Evolutionary conservation across 495 filamentous ascomycete genomes (phyloP).

Genomic region (Penicillium lagena): DNA sequence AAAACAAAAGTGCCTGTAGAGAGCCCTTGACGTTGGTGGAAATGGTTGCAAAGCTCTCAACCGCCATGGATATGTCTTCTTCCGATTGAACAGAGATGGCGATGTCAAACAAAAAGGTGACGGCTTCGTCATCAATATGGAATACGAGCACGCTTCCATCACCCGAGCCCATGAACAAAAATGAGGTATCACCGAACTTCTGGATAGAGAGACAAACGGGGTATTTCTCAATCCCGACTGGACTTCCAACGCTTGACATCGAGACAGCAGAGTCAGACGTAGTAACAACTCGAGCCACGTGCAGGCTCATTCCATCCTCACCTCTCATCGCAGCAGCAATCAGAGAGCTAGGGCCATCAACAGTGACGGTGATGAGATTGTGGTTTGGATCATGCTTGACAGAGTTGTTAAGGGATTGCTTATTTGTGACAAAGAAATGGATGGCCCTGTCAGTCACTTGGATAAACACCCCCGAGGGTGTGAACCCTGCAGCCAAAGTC

Average conservation of each 20-base stretch:
- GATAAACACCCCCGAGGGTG: constrained; percentile 32
- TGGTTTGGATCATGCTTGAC: constrained; percentile 12
- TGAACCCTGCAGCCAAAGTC: constrained; percentile 49
- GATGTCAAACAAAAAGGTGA: constrained; percentile 14
- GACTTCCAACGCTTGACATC: constrained; percentile 4
- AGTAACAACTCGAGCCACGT: constrained; percentile 11
- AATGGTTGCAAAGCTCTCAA: constrained; percentile 31
- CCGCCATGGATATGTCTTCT: constrained; percentile 29
- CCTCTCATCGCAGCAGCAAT: constrained; percentile 20
- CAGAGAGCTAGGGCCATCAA: constrained; percentile 21
- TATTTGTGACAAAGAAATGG: constrained; percentile 24
- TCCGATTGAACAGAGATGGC: constrained; percentile 5
- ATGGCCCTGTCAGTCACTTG: constrained; percentile 52
- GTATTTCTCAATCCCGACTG: constrained; percentile 20
- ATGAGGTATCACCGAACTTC: constrained; percentile 12
- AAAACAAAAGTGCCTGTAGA: constrained; percentile 23
- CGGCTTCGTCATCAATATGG: constrained; percentile 9
- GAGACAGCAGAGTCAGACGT: constrained; percentile 3
- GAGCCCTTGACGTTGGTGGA: constrained; percentile 2
- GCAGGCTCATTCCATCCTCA: constrained; percentile 15
- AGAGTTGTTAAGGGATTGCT: constrained; percentile 8
- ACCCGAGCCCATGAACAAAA: constrained; percentile 32
- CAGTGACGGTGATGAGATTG: constrained; percentile 19
- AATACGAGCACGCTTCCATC: constrained; percentile 30
- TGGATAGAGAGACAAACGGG: constrained; percentile 33